A percentile compares a stretch with the other conserved stretches of the same genome.
Conservation (phyloP, 495 filamentous ascomycete species). For the Podospora pseudocomata region DNA sequence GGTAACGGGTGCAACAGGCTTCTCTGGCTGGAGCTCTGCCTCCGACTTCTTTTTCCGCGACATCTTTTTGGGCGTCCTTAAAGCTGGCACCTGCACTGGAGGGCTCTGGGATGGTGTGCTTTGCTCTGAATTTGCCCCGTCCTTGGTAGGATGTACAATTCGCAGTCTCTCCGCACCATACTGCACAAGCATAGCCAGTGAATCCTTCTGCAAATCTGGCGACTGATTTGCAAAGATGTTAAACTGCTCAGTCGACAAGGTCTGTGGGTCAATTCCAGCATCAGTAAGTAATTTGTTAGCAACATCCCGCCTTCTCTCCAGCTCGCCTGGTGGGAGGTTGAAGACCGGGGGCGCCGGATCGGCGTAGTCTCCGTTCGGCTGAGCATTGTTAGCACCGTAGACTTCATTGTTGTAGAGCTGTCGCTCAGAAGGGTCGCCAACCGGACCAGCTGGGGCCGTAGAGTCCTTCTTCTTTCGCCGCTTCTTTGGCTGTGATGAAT, state of each 20-base stretch:
- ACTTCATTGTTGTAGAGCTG: slow-evolving; percentile 19
- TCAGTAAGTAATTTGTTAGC: slow-evolving; percentile 40
- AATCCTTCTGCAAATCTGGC: slow-evolving; percentile 42
- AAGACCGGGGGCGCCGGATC: slow-evolving; percentile 25
- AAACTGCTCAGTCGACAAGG: slow-evolving; percentile 47
- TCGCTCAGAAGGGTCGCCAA: slow-evolving; percentile 18
- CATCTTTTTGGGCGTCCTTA: slow-evolving; percentile 23
- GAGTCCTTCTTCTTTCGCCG: slow-evolving; percentile 33
- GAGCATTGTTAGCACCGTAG: neutral
- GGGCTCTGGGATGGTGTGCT: slow-evolving; percentile 21
- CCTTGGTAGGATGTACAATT: slow-evolving; percentile 44
- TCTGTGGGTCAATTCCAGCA: slow-evolving; percentile 36
- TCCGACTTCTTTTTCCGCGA: slow-evolving; percentile 31
- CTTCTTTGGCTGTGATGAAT: slow-evolving; percentile 27
- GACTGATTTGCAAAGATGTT: slow-evolving; percentile 50
- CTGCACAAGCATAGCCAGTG: slow-evolving; percentile 42
- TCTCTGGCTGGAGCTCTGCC: slow-evolving; percentile 13
- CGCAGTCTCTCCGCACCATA: slow-evolving; percentile 45
- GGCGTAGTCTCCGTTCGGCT: slow-evolving; percentile 15
- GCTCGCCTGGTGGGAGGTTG: slow-evolving; percentile 43
- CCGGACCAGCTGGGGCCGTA: slow-evolving; percentile 3
- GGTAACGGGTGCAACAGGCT: slow-evolving; percentile 18
- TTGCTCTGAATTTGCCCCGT: slow-evolving; percentile 23
- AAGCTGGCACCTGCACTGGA: slow-evolving; percentile 8
- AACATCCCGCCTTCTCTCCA: slow-evolving; percentile 37